Evolutionary conservation across 306 rosid genomes (phyloP).

Genomic region (Vachellia pachyceras): DNA sequence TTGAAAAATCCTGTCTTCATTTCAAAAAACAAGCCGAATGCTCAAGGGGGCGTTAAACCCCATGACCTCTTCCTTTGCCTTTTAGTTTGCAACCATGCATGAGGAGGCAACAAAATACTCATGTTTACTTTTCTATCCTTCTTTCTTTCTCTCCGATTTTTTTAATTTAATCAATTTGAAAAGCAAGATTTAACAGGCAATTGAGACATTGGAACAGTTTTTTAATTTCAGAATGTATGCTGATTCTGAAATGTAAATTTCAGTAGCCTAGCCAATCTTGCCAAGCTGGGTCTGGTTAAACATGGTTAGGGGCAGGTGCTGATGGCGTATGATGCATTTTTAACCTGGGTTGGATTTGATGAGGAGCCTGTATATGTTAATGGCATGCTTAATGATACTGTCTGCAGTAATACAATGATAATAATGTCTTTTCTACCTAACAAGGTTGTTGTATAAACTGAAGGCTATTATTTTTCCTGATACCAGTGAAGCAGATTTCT

Average conservation of each 20-base stretch:
- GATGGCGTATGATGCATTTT: neutral
- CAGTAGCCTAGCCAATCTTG: conserved; percentile 1
- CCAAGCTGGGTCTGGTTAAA: neutral
- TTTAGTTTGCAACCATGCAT: neutral
- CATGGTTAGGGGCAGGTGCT: conserved; percentile 1
- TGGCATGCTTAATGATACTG: conserved; percentile 15
- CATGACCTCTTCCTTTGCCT: conserved; percentile 26
- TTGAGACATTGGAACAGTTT: neutral
- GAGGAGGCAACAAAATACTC: conserved; percentile 4
- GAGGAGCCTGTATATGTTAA: neutral
- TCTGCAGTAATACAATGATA: neutral
- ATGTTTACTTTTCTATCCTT: neutral
- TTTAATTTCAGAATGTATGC: neutral
- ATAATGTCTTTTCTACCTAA: neutral
- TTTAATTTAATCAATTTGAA: no score
- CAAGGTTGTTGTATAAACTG: conserved; percentile 2
- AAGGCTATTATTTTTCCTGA: neutral
- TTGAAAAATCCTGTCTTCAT: neutral
- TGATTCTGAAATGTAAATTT: conserved; percentile 7
- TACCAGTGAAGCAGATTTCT: neutral
- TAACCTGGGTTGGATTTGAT: conserved; percentile 9
- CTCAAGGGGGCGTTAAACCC: neutral
- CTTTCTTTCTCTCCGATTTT: no score
- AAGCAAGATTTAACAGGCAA: no score
- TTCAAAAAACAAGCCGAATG: neutral